Evolutionary conservation across 768 basidiomycete species (phyloP).

Genomic region (Hortiboletus flavorubellus): DNA sequence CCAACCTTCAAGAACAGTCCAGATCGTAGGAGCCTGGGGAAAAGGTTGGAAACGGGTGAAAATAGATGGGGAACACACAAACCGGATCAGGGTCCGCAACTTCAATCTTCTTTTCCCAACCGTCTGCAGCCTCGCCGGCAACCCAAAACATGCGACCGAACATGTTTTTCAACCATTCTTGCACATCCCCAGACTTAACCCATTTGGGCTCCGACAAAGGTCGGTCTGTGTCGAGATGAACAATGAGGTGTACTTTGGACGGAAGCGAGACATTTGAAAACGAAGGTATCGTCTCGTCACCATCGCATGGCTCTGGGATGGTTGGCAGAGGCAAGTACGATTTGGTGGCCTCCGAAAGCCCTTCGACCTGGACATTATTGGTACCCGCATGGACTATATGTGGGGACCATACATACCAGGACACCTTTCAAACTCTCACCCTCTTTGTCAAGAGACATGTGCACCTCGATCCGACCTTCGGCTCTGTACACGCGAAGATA

Average conservation of each 20-base stretch:
- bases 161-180: slow-evolving; percentile 89
- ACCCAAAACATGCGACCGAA: slow-evolving; percentile 88
- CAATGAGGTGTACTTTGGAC: slow-evolving; percentile 57
- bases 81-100: slow-evolving; percentile 96
- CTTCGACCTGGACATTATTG: slow-evolving; percentile 56
- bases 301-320: slow-evolving; percentile 37
- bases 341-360: slow-evolving; percentile 65
- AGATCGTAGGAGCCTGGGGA: slow-evolving; percentile 82
- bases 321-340: slow-evolving; percentile 62
- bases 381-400: slow-evolving; percentile 3
- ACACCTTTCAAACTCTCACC: slow-evolving; percentile 67
- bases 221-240: slow-evolving; percentile 80
- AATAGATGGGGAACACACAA: slow-evolving; percentile 31
- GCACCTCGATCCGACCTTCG: slow-evolving; percentile 84
- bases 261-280: slow-evolving; percentile 57
- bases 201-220: slow-evolving; percentile 95
- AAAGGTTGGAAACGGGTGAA: slow-evolving; percentile 1
- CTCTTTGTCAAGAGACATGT: slow-evolving; percentile 56
- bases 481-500: slow-evolving; percentile 74
- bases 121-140: slow-evolving; percentile 76
- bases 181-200: slow-evolving; percentile 92
- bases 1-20: slow-evolving; percentile 90
- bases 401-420: slow-evolving; percentile 48
- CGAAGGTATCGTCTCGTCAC: slow-evolving; percentile 69
- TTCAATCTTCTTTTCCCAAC: slow-evolving; percentile 92